Evolutionary conservation across 2,329 filamentous ascomycete species (phyloP), one percentile per base, ranked within the genome.

Genomic region (Fusarium phyllophilum): DNA sequence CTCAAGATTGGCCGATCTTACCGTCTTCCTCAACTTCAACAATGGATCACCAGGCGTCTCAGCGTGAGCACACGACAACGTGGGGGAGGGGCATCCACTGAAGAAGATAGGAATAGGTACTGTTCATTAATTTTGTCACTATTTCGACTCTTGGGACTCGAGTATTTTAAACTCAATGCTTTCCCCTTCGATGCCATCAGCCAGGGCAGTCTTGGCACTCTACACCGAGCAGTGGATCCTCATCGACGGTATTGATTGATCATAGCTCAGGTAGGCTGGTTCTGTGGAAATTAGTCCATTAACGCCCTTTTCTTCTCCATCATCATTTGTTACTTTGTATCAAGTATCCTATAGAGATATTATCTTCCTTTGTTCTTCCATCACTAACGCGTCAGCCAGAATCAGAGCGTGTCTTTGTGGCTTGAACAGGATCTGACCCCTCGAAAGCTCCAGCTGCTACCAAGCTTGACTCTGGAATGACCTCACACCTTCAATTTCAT

Each of bases 1-100:
- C 71, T 60, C 75, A 69, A 77, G 76, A 78, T 78, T 78, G 76
- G 76, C 62, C 65, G 61, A 62, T 36, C 29, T 55, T 38, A 29
- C 45, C 22, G 51, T 58, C 29, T 52, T 46, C 45, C 36, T 48
- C 36, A 60, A 33, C 64, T 70, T 72, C 56, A 38, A 24, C 56
- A 38, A 26, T 29, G 33, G 56, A 59, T 59, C 72, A 74, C 72
- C 64, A 61, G 70, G 60, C 72, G 56, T 55, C 56, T 60, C 68
- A 66, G 51, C 54, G 57, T 75, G 72, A 66, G 62, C 72, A 70
- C 64, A 70, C 72, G 56, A 67, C 67, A 68, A 75, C 48, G 68
- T 74, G 65, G 67, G 55, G 46, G 62, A 60, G 58, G 58, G 39
- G 42, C 39, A 65, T 54, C 24, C 26, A 66, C 33, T 22, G 39